phyloP scores from a whole-genome alignment of 2,329 filamentous ascomycete genomes.

The Rachicladosporium sp. region DNA sequence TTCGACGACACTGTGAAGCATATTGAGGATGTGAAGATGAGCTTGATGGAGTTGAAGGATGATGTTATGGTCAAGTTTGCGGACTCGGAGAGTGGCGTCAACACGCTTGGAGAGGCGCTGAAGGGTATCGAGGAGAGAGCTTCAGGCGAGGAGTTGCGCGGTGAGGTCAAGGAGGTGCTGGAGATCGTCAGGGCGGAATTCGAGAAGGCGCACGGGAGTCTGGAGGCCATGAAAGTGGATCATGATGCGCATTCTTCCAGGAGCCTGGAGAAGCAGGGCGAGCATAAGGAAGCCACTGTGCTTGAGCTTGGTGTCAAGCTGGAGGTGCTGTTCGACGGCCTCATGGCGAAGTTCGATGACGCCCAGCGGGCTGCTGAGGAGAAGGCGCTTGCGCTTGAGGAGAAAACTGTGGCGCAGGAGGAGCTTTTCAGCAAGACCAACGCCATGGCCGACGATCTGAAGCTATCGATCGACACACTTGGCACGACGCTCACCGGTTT shows the following conservation, averaged over 20 bases:
- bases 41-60: conserved; percentile 67
- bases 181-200: conserved; percentile 75
- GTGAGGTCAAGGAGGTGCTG: conserved; percentile 47
- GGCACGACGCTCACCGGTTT: conserved; percentile 46
- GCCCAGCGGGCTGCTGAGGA: conserved; percentile 64
- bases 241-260: conserved; percentile 49
- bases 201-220: conserved; percentile 68
- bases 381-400: conserved; percentile 59
- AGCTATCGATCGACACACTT: conserved; percentile 72
- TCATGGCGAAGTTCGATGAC: conserved; percentile 81
- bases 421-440: conserved; percentile 65
- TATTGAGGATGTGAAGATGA: conserved; percentile 63
- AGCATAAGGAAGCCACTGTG: conserved; percentile 43
- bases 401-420: conserved; percentile 59
- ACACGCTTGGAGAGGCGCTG: conserved; percentile 44
- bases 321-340: conserved; percentile 67
- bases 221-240: conserved; percentile 71
- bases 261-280: conserved; percentile 47
- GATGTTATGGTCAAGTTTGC: conserved; percentile 65
- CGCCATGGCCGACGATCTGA: conserved; percentile 73
- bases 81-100: conserved; percentile 57
- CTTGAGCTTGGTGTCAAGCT: conserved; percentile 44
- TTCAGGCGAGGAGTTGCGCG: conserved; percentile 31
- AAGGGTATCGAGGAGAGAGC: conserved; percentile 61
- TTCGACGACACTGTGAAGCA: conserved; percentile 66